Evolutionary conservation across 2,329 filamentous ascomycete species (phyloP).

Genomic region (Trichoderma afroharzianum): DNA sequence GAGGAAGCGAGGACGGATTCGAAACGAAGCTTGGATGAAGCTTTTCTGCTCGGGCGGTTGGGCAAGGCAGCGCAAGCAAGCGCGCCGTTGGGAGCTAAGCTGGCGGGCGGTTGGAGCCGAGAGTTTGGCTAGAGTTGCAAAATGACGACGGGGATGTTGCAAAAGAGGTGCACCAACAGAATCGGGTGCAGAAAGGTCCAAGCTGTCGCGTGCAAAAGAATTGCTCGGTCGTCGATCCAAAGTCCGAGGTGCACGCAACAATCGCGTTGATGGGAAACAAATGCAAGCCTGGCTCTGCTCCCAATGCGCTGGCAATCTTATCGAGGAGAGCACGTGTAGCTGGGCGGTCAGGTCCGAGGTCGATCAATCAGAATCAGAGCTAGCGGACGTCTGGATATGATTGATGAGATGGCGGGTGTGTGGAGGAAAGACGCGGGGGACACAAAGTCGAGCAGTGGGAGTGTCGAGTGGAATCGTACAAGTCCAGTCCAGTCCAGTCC

Average conservation of each 20-base stretch:
- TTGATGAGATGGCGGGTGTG: background rate
- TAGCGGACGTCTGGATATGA: background rate
- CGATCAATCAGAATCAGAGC: constrained; percentile 8
- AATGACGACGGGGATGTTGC: background rate
- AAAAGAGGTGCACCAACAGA: background rate
- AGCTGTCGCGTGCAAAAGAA: background rate
- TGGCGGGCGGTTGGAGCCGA: background rate
- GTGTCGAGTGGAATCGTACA: background rate
- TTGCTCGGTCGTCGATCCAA: background rate
- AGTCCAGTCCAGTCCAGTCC: too few relatives aligned
- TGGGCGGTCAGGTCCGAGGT: constrained; percentile 8
- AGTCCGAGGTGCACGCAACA: background rate
- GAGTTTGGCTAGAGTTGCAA: background rate
- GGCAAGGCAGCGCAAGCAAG: constrained; percentile 6
- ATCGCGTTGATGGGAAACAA: background rate
- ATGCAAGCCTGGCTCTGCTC: background rate
- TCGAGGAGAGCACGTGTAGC: constrained; percentile 11
- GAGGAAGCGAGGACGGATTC: background rate
- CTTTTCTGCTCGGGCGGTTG: background rate
- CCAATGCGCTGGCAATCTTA: constrained; percentile 9
- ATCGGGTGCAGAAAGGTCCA: background rate
- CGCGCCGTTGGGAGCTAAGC: constrained; percentile 8
- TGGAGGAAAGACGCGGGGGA: background rate
- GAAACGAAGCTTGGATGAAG: background rate
- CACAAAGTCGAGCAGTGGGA: background rate